Evolutionary conservation across 1,284 basidiomycete genomes (phyloP).

Genomic region (Veloporphyrellus conicus): DNA sequence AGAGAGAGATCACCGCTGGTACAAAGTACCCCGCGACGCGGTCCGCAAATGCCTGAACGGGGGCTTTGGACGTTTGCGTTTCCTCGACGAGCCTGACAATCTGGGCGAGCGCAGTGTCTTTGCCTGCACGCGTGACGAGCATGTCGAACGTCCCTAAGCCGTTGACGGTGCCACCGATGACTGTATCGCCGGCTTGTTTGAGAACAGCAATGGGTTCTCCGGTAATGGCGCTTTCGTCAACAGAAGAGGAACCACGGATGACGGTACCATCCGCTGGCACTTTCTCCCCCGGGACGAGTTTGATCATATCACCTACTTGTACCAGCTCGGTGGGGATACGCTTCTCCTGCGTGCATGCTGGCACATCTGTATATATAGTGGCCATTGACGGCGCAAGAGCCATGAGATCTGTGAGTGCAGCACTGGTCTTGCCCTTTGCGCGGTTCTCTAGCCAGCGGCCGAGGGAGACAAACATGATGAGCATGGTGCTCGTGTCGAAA

Average conservation of each 20-base stretch:
- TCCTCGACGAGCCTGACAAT: conserved; percentile 97
- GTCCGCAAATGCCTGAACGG: conserved; percentile 97
- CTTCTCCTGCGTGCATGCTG: conserved; percentile 78
- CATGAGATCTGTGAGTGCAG: conserved; percentile 95
- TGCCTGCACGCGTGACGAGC: conserved; percentile 89
- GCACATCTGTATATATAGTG: conserved; percentile 85
- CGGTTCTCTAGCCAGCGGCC: conserved; percentile 95
- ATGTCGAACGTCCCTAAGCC: conserved; percentile 95
- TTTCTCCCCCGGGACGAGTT: conserved; percentile 95
- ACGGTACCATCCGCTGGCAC: conserved; percentile 95
- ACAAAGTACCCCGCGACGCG: conserved; percentile 94
- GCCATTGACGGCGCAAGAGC: conserved; percentile 92
- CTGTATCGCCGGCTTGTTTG: conserved; percentile 77
- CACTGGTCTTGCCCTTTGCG: conserved; percentile 95
- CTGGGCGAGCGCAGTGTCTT: conserved; percentile 93
- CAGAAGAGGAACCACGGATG: conserved; percentile 75
- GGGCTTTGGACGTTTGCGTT: conserved; percentile 96
- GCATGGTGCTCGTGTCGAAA: conserved; percentile 99
- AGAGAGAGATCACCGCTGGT: conserved; percentile 83
- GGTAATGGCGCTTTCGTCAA: conserved; percentile 97
- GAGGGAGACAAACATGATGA: conserved; percentile 95
- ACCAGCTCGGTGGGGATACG: conserved; percentile 92
- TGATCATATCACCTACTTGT: conserved; percentile 90
- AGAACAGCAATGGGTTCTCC: conserved; percentile 91
- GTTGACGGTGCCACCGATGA: conserved; percentile 97